phyloP scores from a whole-genome alignment of 2,329 filamentous ascomycete genomes.

The Boeremia lycopersici region DNA sequence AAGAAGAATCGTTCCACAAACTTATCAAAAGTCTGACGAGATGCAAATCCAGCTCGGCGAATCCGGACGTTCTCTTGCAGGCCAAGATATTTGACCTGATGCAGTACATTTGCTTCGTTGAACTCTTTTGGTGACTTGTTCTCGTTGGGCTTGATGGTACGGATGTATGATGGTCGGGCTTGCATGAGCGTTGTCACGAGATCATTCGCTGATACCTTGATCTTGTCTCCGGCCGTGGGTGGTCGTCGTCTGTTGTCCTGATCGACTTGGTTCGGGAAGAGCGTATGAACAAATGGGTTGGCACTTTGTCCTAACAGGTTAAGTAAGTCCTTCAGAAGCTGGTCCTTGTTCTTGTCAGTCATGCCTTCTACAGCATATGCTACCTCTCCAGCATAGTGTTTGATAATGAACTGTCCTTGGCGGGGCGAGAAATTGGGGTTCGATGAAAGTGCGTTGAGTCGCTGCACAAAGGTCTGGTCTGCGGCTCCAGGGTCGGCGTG shows the following conservation, averaged over 20 bases:
- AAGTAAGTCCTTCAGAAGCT: slow-evolving; percentile 89
- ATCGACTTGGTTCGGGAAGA: slow-evolving; percentile 93
- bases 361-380: slow-evolving; percentile 94
- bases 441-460: slow-evolving; percentile 82
- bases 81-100: slow-evolving; percentile 99
- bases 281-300: slow-evolving; percentile 82
- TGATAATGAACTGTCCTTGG: slow-evolving; percentile 96
- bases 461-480: slow-evolving; percentile 93
- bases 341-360: slow-evolving; percentile 99
- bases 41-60: slow-evolving; percentile 92
- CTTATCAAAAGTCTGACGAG: slow-evolving; percentile 95
- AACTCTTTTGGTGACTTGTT: slow-evolving; percentile 97
- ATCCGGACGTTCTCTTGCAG: slow-evolving; percentile 99
- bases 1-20: slow-evolving; percentile 98
- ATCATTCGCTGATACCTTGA: slow-evolving; percentile 92
- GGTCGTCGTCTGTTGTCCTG: slow-evolving; percentile 94
- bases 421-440: slow-evolving; percentile 90
- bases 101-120: slow-evolving; percentile 87
- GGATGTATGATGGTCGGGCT: slow-evolving; percentile 95
- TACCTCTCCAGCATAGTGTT: slow-evolving; percentile 98
- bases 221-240: slow-evolving; percentile 94
- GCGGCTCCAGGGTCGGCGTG: slow-evolving; percentile 94
- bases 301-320: slow-evolving; percentile 83
- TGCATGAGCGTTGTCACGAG: slow-evolving; percentile 96
- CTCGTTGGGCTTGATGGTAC: slow-evolving; percentile 99